Percentiles rank a stretch among this genome's conserved stretches.
phyloP scores from a whole-genome alignment of 169 alveolate genomes.

The Cryptosporidium ubiquitum region DNA sequence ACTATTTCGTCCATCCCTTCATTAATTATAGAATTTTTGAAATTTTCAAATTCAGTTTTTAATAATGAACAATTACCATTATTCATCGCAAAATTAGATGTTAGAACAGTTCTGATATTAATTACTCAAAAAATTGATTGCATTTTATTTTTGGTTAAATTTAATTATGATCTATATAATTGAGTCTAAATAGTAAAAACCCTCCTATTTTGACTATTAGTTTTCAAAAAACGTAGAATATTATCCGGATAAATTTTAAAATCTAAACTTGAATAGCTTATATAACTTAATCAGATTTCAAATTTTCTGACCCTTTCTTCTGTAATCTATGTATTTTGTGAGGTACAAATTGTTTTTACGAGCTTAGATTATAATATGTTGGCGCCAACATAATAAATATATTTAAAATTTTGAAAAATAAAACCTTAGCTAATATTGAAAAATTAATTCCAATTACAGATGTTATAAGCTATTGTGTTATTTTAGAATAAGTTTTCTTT shows the following conservation, averaged over 20 bases:
- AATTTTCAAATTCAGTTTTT: constrained; percentile 8
- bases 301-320: background rate
- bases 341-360: constrained; percentile 21
- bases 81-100: constrained; percentile 10
- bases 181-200: background rate
- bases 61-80: constrained; percentile 9
- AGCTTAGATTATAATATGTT: background rate
- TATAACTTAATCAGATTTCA: background rate
- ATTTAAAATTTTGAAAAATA: background rate
- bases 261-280: background rate
- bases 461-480: too few species aligned
- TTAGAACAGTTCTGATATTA: background rate
- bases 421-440: background rate
- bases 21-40: constrained; percentile 16
- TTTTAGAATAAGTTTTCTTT: background rate
- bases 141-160: background rate
- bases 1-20: constrained; percentile 49
- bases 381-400: background rate
- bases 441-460: too few species aligned
- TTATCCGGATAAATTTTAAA: background rate
- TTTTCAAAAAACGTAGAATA: too few species aligned
- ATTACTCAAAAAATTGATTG: background rate
- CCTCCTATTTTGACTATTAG: background rate
- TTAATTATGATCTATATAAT: background rate
- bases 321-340: constrained; percentile 17